Conservation (phyloP, 139 green algal genomes). For the Chlamydomonas asymmetrica region DNA sequence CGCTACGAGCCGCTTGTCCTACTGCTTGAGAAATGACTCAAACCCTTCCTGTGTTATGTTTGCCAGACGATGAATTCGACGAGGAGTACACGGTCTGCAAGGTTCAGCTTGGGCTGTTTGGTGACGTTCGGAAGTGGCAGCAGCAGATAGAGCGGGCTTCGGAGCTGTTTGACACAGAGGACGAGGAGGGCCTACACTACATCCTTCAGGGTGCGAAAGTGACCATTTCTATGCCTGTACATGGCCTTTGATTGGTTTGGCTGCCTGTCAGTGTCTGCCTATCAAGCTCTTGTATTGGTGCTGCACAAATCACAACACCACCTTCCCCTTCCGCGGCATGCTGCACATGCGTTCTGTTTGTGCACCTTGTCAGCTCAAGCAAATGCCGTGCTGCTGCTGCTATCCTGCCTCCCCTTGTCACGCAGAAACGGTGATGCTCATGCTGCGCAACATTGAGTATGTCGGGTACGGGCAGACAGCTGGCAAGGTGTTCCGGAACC, state of each 20-base stretch:
- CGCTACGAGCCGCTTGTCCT: too few relatives aligned
- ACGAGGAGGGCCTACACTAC: constrained; percentile 77
- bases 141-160: constrained; percentile 86
- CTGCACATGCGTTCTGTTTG: too few relatives aligned
- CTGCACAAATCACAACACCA: background rate
- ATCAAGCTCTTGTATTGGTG: background rate
- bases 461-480: constrained; percentile 38
- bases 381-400: too few relatives aligned
- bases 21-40: too few relatives aligned
- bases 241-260: background rate
- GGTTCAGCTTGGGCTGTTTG: constrained; percentile 87
- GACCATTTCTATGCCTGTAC: background rate
- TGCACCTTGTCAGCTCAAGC: too few relatives aligned
- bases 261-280: background rate
- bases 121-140: constrained; percentile 82
- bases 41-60: background rate
- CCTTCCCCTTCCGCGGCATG: too few relatives aligned
- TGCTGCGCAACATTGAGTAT: constrained; percentile 58
- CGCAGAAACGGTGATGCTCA: constrained; percentile 41
- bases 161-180: constrained; percentile 78
- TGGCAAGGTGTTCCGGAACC: constrained; percentile 39
- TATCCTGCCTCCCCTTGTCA: too few relatives aligned
- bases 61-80: constrained; percentile 25
- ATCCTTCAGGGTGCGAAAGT: constrained; percentile 76
- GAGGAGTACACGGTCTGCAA: constrained; percentile 47